Base-by-base conservation (phyloP, 495 filamentous ascomycete genomes). In the Gamarada debralockiae region DNA sequence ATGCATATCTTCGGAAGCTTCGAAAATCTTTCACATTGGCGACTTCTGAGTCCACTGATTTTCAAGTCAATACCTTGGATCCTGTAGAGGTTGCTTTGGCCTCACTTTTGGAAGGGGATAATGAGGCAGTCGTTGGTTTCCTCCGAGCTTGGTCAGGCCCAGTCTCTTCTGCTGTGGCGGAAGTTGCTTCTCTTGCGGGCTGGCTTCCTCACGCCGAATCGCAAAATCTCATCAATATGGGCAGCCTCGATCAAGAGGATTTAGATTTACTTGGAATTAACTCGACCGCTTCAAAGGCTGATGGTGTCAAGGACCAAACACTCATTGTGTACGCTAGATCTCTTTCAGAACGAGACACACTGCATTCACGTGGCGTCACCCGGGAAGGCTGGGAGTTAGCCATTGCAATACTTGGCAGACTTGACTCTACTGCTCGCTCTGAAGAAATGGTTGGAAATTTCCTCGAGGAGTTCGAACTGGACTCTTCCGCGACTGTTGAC, bases 381-480 rank as follows among this genome's bases (percentile, higher is more conserved):
- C 70, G 79, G 13, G 83, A 88, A 48, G 91, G 91, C 10, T 97
- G 92, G 92, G 86, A 97, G 66, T 67, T 96, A 52, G 84, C 89
- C 0, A 78, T 96, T 48, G 79, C 88, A 39, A 75, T 93, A 13
- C 69, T 95, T 25, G 82, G 81, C 33, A 79, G 92, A 23, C 69
- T 97, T 53, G 82, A 90, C 44, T 82, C 91, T 51, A 64, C 69
- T 1, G 64, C 75, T 40, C 69, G 76, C 50, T 86, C 83, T 27
- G 81, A 85, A 59, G 80, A 84, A 55, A 80, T 79, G 56, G 83
- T 95, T 8, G 68, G 76, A 33, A 74, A 82, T 17, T 66, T 96
- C 25, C 70, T 96, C 3, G 67, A 77, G 20, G 68, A 73, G 15
- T 67, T 95, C 33, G 75, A 82, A 17, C 72, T 92, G 12, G 73